Base-by-base conservation (phyloP, 2,329 filamentous ascomycete genomes). In the Gremmenia infestans region DNA sequence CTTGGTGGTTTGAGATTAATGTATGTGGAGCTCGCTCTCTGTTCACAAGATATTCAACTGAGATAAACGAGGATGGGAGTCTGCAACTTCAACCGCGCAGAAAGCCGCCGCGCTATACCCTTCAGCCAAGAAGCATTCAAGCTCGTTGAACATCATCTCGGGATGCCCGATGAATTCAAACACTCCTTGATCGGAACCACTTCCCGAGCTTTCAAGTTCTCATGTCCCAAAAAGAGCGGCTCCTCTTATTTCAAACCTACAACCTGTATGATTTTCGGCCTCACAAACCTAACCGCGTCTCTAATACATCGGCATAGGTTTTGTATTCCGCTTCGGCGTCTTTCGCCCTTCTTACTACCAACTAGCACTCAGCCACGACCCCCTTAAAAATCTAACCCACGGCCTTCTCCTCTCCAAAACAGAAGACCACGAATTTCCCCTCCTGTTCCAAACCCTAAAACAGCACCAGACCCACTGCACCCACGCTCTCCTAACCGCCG, bases 271-370 rank as follows among this genome's bases (percentile, higher is more conserved):
- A 14, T 28, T 32, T 7, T 23, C 45, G 36, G 12, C 14, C 17
- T 9, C 23, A 15, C n/a, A 35, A 1, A n/a, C 32, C 22, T 5
- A 47, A 45, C 4, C 25, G 17, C 19, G 19, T 19, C n/a, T 45
- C 17, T 19, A 42, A 45, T 19, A 6, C 12, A 19, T 22, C 28
- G 9, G 28, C 19, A 11, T 7, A 47, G 54, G 51, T 40, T 56
- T 52, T 23, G 25, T 56, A 8, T 54, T 54, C 35, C 47, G 32
- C 50, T 45, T 55, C 19, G 45, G 42, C 19, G 23, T 55, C 15
- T 53, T 45, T 11, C 43, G 28, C 40, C 43, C 36, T n/a, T 36
- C 47, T 2, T 52, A 45, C 17, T 58, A 58, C 39, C 52, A 58
- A 15, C 12, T 55, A 6, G 52, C 48, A 7, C 17, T 53, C 12